A percentile compares a stretch with the other conserved stretches of the same genome.
Conservation (phyloP, 352 stramenopile species). For the Phytophthora pinifolia region DNA sequence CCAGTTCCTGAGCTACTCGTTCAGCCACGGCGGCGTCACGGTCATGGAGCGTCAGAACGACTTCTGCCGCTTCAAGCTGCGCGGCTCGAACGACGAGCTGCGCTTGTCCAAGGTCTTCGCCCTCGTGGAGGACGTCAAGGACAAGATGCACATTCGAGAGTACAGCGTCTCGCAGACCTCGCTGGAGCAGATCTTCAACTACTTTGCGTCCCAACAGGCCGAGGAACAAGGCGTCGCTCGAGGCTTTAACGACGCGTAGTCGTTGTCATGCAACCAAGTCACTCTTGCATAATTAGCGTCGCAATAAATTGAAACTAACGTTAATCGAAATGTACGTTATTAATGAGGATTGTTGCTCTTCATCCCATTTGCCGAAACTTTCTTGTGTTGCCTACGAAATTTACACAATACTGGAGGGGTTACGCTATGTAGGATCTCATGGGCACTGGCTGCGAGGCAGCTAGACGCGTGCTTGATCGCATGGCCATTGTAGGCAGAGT, state of each 20-base stretch:
- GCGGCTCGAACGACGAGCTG: slow-evolving; percentile 49
- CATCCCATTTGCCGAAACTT: slow-evolving; percentile 14
- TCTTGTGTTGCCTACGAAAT: background rate
- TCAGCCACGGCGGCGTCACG: slow-evolving; percentile 29
- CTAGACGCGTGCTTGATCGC: too few relatives aligned
- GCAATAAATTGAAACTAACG: slow-evolving; percentile 24
- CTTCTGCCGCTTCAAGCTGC: slow-evolving; percentile 61
- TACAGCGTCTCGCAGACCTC: slow-evolving; percentile 90
- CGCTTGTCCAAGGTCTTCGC: slow-evolving; percentile 75
- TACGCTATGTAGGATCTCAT: background rate
- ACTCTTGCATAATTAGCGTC: slow-evolving; percentile 1
- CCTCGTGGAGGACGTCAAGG: slow-evolving; percentile 61
- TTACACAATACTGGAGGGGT: background rate
- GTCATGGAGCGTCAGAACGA: slow-evolving; percentile 69
- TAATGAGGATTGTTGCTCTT: too few relatives aligned
- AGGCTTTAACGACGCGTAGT: slow-evolving; percentile 32
- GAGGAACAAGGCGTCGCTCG: slow-evolving; percentile 44
- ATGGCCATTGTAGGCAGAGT: slow-evolving; percentile 3
- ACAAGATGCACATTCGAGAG: slow-evolving; percentile 67
- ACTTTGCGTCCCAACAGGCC: slow-evolving; percentile 74
- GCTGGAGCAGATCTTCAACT: slow-evolving; percentile 92
- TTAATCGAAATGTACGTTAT: too few relatives aligned
- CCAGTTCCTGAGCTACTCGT: slow-evolving; percentile 36
- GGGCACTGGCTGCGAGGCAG: too few relatives aligned
- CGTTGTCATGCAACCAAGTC: background rate